Evolutionary conservation across 208 protist genomes (phyloP).

Genomic region (Phytomonas francai): DNA sequence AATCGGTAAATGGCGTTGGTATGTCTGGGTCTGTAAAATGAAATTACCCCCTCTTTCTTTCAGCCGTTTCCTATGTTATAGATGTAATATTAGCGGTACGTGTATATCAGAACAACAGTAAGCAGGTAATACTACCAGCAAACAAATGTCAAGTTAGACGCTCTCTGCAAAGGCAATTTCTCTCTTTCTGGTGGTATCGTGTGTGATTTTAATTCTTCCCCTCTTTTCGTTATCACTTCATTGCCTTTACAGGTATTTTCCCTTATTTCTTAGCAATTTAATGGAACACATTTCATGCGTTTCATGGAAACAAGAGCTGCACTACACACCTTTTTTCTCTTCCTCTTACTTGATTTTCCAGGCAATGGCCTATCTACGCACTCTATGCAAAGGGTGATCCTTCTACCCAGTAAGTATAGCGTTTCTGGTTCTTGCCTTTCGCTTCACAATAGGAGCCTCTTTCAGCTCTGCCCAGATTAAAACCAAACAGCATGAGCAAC

Average conservation of each 20-base stretch:
- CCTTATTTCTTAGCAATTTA: not conserved
- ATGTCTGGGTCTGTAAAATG: not conserved
- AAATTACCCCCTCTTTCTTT: not conserved
- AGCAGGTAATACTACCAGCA: not conserved
- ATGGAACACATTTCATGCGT: not conserved
- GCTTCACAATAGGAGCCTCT: not conserved
- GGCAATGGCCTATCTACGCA: not conserved
- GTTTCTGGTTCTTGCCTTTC: not conserved
- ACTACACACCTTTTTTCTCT: not conserved
- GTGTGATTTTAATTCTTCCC: not conserved
- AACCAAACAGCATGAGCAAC: not conserved
- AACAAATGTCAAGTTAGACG: not conserved
- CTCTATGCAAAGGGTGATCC: not conserved
- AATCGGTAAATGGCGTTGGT: not conserved
- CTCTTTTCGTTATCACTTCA: not conserved
- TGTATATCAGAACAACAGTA: not conserved
- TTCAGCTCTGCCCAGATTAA: not conserved
- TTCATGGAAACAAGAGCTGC: not conserved
- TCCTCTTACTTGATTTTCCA: not conserved
- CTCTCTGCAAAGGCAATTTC: not conserved
- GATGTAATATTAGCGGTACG: not conserved
- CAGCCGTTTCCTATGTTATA: not conserved
- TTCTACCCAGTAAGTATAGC: not conserved
- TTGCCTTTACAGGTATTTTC: too few relatives aligned
- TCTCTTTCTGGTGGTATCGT: not conserved